These are phyloP conservation scores for Mesostigma viride DNA, from an alignment of 139 green algal species.

Conservation along the genomic window DNA sequence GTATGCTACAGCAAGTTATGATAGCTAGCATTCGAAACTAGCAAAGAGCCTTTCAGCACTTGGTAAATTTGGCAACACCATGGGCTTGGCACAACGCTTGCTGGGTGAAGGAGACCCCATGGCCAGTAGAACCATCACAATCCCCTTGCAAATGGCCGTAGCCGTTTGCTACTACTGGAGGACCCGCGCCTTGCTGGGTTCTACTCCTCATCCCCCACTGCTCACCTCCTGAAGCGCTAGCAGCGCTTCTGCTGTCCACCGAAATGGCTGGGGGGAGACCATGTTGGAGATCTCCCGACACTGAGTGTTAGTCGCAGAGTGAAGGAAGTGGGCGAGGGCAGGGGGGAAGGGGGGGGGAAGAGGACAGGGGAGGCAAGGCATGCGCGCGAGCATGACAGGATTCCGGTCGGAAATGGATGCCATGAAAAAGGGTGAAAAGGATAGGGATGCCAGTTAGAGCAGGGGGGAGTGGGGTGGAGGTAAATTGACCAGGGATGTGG, in stretches of 20 bases:
- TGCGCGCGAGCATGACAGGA: no score
- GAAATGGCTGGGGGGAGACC: constrained; percentile 23
- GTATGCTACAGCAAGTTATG: no score
- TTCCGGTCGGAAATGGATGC: no score
- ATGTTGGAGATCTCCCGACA: constrained; percentile 70
- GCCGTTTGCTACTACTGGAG: neutral
- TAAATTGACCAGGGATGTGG: no score
- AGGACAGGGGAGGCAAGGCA: no score
- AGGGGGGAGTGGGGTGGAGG: no score
- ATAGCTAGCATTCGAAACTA: no score
- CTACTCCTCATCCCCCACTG: neutral
- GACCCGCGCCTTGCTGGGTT: neutral
- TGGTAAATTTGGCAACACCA: neutral
- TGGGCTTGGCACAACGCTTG: neutral
- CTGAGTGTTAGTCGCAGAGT: no score
- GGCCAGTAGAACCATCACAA: neutral
- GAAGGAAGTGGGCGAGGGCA: no score
- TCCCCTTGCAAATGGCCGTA: neutral
- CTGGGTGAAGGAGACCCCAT: neutral
- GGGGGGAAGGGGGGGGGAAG: no score
- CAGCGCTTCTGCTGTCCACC: constrained; percentile 33
- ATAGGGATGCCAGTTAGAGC: no score
- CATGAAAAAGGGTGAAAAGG: no score
- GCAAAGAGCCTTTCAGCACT: neutral
- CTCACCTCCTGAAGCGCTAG: constrained; percentile 24